These are phyloP conservation scores for Coemansia sp. DNA, from an alignment of 192 early-diverging fungal species.

Conservation along the genomic window DNA sequence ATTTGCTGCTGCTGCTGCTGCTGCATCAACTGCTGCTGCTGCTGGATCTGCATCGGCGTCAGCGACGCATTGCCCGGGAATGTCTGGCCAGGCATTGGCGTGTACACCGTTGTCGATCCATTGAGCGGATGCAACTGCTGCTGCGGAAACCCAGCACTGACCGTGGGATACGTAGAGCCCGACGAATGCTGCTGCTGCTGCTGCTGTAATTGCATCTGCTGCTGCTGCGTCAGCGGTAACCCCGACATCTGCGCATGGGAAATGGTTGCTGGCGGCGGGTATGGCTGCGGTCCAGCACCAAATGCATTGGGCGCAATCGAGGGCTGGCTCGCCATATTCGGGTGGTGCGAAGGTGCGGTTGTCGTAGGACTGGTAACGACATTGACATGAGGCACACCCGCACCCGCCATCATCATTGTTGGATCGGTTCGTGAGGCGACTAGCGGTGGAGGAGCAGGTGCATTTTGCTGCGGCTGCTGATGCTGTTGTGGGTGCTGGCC, in stretches of 20 bases:
- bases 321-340: neutral
- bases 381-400: neutral
- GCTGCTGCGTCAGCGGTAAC: constrained; percentile 15
- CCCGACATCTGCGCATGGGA: constrained; percentile 4
- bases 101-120: constrained; percentile 18
- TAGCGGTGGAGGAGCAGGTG: neutral
- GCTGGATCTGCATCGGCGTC: constrained; percentile 13
- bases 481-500: neutral
- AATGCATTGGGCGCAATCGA: neutral
- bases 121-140: constrained; percentile 3
- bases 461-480: neutral
- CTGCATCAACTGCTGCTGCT: constrained; percentile 10
- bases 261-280: constrained; percentile 10
- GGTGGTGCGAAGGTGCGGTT: neutral
- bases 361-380: neutral
- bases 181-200: constrained; percentile 21
- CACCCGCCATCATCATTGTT: neutral
- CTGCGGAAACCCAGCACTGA: neutral
- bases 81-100: constrained; percentile 41
- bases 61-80: constrained; percentile 16
- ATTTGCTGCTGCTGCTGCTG: constrained; percentile 9
- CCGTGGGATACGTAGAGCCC: constrained; percentile 5
- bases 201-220: constrained; percentile 7
- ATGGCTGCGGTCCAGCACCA: constrained; percentile 28
- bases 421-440: neutral